phyloP scores from a whole-genome alignment of 768 basidiomycete species.

The Naganishia vishniacii region DNA sequence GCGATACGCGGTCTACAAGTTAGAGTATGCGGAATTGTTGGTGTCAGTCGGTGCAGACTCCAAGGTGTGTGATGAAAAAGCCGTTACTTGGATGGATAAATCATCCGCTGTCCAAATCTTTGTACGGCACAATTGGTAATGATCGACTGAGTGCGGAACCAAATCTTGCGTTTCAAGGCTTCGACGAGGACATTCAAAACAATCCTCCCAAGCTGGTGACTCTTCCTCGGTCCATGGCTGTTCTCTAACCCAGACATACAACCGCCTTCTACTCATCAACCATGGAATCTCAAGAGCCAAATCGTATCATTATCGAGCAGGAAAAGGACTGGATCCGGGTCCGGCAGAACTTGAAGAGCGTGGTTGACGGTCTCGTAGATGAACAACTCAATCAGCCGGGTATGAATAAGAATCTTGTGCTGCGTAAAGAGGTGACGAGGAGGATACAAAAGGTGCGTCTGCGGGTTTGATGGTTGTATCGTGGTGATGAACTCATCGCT shows the following conservation, averaged over 20 bases:
- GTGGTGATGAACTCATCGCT: not conserved
- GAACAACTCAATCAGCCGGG: slow-evolving; percentile 12
- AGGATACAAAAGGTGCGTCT: slow-evolving; percentile 12
- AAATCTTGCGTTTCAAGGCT: not conserved
- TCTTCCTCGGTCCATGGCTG: too few species aligned
- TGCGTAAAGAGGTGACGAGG: slow-evolving; percentile 14
- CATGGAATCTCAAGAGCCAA: slow-evolving; percentile 18
- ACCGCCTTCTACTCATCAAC: too few species aligned
- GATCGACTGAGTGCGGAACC: slow-evolving; percentile 6
- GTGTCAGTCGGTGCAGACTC: too few species aligned
- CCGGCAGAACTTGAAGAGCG: slow-evolving; percentile 9
- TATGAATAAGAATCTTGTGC: slow-evolving; percentile 1
- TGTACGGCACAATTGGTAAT: too few species aligned
- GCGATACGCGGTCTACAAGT: not conserved
- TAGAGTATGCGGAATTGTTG: too few species aligned
- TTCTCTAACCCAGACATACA: too few species aligned
- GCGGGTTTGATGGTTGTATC: not conserved
- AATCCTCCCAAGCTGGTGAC: not conserved
- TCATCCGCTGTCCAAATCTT: slow-evolving; percentile 4
- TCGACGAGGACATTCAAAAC: slow-evolving; percentile 14
- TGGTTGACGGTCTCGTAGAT: slow-evolving; percentile 12
- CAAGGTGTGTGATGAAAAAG: slow-evolving; percentile 7
- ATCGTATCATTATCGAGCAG: slow-evolving; percentile 12
- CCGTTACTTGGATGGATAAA: not conserved
- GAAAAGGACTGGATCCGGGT: slow-evolving; percentile 19